phyloP scores from a whole-genome alignment of 2,329 filamentous ascomycete genomes.

The Stemphylium lycopersici region DNA sequence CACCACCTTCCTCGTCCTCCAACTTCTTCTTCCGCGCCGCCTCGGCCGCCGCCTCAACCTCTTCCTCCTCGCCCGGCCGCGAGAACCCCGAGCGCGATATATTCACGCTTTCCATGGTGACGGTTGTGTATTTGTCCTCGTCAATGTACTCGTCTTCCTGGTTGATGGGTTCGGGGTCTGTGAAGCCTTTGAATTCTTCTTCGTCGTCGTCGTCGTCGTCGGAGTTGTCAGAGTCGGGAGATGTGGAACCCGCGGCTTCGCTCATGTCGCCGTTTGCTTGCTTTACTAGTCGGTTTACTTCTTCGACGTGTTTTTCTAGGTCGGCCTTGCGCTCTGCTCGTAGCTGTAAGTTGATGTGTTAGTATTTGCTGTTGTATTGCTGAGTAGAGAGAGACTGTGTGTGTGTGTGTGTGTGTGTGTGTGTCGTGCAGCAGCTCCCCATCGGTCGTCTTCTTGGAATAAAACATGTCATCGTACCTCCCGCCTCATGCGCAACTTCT shows the following conservation, averaged over 20 bases:
- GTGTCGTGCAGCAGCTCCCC: not conserved
- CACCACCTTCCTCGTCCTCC: constrained; percentile 32
- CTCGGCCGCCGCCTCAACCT: constrained; percentile 33
- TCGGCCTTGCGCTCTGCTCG: constrained; percentile 82
- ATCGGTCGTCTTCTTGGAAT: not conserved
- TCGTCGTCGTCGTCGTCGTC: constrained; percentile 63
- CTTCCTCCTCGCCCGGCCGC: constrained; percentile 53
- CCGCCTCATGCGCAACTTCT: constrained; percentile 74
- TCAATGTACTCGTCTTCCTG: constrained; percentile 95
- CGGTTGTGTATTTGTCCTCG: constrained; percentile 93
- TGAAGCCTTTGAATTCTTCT: constrained; percentile 52
- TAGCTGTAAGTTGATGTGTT: constrained; percentile 60
- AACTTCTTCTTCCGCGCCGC: constrained; percentile 21
- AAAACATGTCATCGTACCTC: constrained; percentile 63
- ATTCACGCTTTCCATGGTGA: constrained; percentile 88
- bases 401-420: no score
- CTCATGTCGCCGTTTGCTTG: constrained; percentile 58
- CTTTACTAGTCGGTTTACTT: constrained; percentile 73
- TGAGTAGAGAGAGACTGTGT: not conserved
- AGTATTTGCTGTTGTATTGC: not conserved
- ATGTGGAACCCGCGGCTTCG: constrained; percentile 46
- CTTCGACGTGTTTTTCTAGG: constrained; percentile 79
- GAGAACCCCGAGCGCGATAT: constrained; percentile 76
- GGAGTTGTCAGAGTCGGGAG: no score
- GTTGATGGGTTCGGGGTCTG: constrained; percentile 66